Conservation (phyloP, 2,329 filamentous ascomycete genomes). For the Botrytis porri region DNA sequence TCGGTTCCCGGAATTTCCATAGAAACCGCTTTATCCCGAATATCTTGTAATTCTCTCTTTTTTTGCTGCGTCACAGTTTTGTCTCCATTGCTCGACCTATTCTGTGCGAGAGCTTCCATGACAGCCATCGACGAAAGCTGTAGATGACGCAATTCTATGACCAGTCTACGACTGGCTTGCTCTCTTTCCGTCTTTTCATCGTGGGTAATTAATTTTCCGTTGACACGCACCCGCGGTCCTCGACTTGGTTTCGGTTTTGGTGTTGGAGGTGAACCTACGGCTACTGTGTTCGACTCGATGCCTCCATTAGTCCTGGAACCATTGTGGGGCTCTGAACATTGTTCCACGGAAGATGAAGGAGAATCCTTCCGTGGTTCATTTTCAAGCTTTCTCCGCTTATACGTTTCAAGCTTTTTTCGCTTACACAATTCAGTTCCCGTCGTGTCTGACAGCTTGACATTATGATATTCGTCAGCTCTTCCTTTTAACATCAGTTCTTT, state of each 20-base stretch:
- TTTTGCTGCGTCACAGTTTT: no score
- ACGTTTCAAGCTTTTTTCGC: background rate
- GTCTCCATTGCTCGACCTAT: background rate
- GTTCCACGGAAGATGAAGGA: background rate
- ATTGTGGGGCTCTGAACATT: background rate
- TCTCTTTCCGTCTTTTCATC: accelerated
- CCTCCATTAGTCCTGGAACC: no score
- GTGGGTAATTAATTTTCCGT: background rate
- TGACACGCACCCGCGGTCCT: background rate
- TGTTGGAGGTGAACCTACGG: background rate
- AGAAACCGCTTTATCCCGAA: background rate
- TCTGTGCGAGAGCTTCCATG: background rate
- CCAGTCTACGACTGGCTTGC: accelerated
- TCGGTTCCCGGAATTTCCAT: background rate
- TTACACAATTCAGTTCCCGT: background rate
- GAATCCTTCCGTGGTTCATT: background rate
- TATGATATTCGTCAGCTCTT: background rate
- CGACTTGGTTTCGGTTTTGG: background rate
- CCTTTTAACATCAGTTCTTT: background rate
- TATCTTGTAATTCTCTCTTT: background rate
- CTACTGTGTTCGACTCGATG: background rate
- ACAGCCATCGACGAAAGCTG: background rate
- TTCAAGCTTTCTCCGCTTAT: background rate
- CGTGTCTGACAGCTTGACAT: background rate
- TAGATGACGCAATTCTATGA: background rate